Evolutionary conservation across 2,329 filamentous ascomycete genomes (phyloP), one percentile per base, ranked within the genome.

Genomic region (Emergomyces orientalis): DNA sequence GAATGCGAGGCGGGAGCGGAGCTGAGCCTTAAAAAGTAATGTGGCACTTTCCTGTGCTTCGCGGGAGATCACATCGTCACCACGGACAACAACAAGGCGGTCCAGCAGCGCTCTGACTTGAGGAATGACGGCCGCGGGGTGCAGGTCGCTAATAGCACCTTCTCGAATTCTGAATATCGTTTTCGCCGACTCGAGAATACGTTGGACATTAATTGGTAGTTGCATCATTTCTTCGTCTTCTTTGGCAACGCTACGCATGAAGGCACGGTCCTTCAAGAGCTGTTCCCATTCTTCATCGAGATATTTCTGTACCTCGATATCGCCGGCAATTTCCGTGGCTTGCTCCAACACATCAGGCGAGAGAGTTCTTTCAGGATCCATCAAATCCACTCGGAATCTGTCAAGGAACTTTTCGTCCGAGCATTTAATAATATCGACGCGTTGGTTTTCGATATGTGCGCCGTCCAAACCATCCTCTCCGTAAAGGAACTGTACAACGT

Each of bases 401-500:
- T 87, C 83, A 69, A 90, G 87, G 70, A 99, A 96, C 54, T 87
- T 85, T 54, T 82, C 80, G 69, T 91, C 82, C 1, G 90, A 91
- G 75, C 90, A 86, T 67, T 87, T 88, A 74, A 97, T 89, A 72
- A 90, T 88, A 70, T 96, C 91, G 67, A 99, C 85, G 62, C 85
- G 85, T 76, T 99, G 95, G 71, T 91, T 90, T 79, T 99, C 94
- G 63, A 99, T 97, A 74, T 88, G 86, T 67, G 89, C 89, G 72
- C 90, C 95, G 75, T 99, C 95, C 8, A 97, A 83, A 71, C 94
- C 95, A 76, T 99, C 95, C 75, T 99, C 94, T 72, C 94, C 94
- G 69, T 99, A 99, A 65, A 97, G 83, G 79, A 99, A 99, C 73
- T 99, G 93, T 62, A 99, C 88, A 66, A 99, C 89, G 70, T 99